phyloP scores from a whole-genome alignment of 2,329 filamentous ascomycete genomes.

The Colletotrichum liaoningense region DNA sequence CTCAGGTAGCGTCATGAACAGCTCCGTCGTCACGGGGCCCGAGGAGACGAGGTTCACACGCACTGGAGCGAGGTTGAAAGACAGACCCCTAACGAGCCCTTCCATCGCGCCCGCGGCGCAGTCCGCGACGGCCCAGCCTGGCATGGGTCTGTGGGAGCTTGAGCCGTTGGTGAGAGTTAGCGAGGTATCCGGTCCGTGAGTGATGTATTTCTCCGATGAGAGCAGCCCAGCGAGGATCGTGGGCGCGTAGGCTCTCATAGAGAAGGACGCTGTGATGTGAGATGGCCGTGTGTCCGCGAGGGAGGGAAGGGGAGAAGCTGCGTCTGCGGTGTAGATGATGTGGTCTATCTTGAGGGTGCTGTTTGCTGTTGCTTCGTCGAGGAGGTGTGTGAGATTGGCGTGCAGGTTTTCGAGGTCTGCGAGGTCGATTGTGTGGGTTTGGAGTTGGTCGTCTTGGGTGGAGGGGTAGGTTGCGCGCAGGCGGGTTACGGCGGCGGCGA shows the following conservation, averaged over 20 bases:
- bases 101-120: slow-evolving; percentile 1
- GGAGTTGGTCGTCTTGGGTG: neutral
- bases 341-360: neutral
- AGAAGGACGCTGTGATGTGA: slow-evolving; percentile 2
- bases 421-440: slow-evolving; percentile 8
- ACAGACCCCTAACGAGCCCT: slow-evolving; percentile 8
- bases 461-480: neutral
- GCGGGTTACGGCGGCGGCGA: slow-evolving; percentile 3
- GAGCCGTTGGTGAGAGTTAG: slow-evolving; percentile 25
- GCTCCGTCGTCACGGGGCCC: slow-evolving; percentile 3
- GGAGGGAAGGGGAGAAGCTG: neutral
- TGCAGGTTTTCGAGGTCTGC: slow-evolving; percentile 4
- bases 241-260: slow-evolving; percentile 6
- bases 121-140: no score
- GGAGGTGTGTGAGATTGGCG: neutral
- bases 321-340: slow-evolving; percentile 25
- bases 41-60: slow-evolving; percentile 22
- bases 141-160: neutral
- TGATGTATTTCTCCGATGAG: neutral
- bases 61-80: neutral
- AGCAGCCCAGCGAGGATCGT: slow-evolving; percentile 9
- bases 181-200: slow-evolving; percentile 2
- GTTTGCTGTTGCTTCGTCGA: neutral
- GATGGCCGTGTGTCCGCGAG: neutral
- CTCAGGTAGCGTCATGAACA: slow-evolving; percentile 1